Conservation (phyloP, 805 yeast genomes). For the fission yeast (Schizosaccharomyces pombe) region DNA sequence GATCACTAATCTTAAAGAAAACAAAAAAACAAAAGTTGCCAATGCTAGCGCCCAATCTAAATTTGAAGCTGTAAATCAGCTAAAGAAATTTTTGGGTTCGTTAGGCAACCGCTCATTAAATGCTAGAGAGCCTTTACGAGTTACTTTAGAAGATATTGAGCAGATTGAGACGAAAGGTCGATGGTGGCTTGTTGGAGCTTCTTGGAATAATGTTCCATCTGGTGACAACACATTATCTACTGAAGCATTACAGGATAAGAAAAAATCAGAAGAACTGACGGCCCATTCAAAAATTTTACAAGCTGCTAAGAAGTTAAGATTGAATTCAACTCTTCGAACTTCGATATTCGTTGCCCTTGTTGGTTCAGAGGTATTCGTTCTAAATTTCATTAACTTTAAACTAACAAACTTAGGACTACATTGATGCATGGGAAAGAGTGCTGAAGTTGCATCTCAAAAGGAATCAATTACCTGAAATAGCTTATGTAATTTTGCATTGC, state of each 20-base stretch:
- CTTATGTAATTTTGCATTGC: conserved; percentile 67
- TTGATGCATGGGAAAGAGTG: conserved; percentile 64
- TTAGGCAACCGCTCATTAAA: conserved; percentile 14
- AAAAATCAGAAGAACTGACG: conserved; percentile 49
- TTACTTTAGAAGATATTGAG: conserved; percentile 57
- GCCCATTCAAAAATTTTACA: conserved; percentile 33
- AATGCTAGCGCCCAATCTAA: conserved; percentile 8
- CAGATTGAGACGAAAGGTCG: conserved; percentile 63
- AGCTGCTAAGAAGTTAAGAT: conserved; percentile 62
- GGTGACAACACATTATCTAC: conserved; percentile 11
- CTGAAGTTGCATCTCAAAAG: conserved; percentile 60
- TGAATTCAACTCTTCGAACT: conserved; percentile 87
- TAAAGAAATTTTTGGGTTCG: conserved; percentile 40
- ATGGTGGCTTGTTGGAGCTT: conserved; percentile 98
- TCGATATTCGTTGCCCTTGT: conserved; percentile 83
- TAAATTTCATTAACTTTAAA: background rate
- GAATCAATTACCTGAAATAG: conserved; percentile 67
- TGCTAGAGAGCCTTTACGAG: conserved; percentile 54
- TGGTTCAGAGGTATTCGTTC: conserved; percentile 40
- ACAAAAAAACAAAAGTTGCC: conserved; percentile 21
- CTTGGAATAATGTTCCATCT: conserved; percentile 53
- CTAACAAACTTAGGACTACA: conserved; percentile 27
- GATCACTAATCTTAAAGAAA: conserved; percentile 63
- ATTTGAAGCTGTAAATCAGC: conserved; percentile 31
- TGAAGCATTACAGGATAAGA: conserved; percentile 19